phyloP scores from a whole-genome alignment of 2,329 filamentous ascomycete species.

The Sarocladiaceae sp. region DNA sequence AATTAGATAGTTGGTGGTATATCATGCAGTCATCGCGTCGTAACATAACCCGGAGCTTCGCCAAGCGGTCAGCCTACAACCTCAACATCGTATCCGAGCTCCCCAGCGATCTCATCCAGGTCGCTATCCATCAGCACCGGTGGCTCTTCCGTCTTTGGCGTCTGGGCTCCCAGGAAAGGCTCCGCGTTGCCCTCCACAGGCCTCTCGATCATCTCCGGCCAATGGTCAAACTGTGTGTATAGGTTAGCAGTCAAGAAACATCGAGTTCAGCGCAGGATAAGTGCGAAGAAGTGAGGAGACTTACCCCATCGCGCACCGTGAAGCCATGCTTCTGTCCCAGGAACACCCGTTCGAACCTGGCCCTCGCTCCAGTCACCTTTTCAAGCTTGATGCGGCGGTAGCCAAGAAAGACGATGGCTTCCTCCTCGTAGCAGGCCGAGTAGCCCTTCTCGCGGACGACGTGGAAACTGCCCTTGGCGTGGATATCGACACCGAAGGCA shows the following conservation, averaged over 20 bases:
- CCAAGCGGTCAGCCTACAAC: conserved; percentile 10
- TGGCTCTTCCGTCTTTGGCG: conserved; percentile 9
- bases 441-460: conserved; percentile 18
- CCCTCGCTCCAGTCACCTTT: conserved; percentile 19
- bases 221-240: conserved; percentile 17
- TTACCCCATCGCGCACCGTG: conserved; percentile 17
- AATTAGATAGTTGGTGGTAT: no score
- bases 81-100: conserved; percentile 12
- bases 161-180: conserved; percentile 13
- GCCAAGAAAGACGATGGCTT: conserved; percentile 23
- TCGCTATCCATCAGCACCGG: conserved; percentile 8
- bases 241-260: background rate
- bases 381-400: conserved; percentile 21
- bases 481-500: conserved; percentile 15
- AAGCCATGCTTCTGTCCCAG: conserved; percentile 35
- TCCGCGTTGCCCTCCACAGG: conserved; percentile 18
- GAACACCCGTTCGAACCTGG: conserved; percentile 29
- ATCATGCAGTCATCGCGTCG: no score
- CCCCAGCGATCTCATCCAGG: conserved; percentile 2
- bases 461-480: conserved; percentile 13
- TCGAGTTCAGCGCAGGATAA: background rate
- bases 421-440: conserved; percentile 19
- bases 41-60: no score
- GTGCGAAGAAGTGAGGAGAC: background rate
- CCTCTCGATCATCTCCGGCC: conserved; percentile 20